A percentile compares a stretch with the other conserved stretches of the same genome.
Evolutionary conservation across 805 yeast genomes (phyloP).

Genomic region (Yarrowia yakushimensis): DNA sequence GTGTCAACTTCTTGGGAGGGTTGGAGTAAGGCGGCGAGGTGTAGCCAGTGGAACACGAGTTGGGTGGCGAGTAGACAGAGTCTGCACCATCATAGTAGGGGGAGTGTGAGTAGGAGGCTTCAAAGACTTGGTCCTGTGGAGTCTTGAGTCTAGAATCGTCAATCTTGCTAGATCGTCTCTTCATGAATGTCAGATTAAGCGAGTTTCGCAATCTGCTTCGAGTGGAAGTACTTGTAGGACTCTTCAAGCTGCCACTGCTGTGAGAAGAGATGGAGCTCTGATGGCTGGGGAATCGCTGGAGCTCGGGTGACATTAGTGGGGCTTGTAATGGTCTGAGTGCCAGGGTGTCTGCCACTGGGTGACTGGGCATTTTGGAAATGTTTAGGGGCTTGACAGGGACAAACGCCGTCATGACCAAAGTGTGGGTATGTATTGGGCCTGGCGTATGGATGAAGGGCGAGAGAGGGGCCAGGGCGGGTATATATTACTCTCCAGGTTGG

Average conservation of each 20-base stretch:
- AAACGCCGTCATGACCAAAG: neutral
- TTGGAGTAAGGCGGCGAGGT: neutral
- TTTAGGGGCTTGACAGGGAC: slow-evolving; percentile 6
- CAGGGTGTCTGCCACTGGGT: neutral
- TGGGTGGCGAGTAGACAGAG: neutral
- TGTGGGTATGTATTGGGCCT: neutral
- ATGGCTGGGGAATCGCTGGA: neutral
- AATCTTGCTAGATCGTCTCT: neutral
- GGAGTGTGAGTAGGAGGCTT: neutral
- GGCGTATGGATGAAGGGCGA: neutral
- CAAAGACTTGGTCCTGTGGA: slow-evolving; percentile 1
- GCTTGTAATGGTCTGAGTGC: neutral
- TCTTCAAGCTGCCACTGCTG: neutral
- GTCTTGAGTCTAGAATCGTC: neutral
- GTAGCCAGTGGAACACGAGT: neutral
- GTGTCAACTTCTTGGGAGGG: neutral
- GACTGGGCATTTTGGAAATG: neutral
- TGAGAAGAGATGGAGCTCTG: neutral
- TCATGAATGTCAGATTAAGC: slow-evolving; percentile 6
- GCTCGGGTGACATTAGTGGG: neutral
- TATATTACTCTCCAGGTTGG: neutral
- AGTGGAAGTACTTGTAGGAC: neutral
- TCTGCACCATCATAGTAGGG: neutral
- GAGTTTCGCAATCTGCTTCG: neutral
- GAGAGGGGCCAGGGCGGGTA: neutral